Evolutionary conservation across 1,139 yeast species (phyloP).

Genomic region (Hyphopichia fennica): DNA sequence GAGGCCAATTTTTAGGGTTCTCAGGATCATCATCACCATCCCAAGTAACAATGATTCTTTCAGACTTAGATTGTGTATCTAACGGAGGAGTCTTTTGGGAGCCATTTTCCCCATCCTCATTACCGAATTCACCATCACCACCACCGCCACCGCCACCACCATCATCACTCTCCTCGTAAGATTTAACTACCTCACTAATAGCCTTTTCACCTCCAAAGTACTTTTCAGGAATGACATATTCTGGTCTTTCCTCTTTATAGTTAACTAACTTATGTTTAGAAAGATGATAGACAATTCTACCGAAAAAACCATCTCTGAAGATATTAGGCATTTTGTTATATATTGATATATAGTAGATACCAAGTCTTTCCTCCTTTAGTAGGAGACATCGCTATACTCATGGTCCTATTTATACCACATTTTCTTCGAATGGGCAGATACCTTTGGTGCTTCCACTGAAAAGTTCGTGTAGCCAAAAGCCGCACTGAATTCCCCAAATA

Average conservation of each 20-base stretch:
- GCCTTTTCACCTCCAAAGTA: constrained; percentile 13
- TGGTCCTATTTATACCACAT: too few relatives aligned
- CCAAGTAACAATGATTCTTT: constrained; percentile 29
- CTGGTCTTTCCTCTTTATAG: constrained; percentile 29
- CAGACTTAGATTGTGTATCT: background rate
- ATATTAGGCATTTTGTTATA: too few relatives aligned
- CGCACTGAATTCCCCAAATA: too few relatives aligned
- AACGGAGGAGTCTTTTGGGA: background rate
- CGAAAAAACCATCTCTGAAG: constrained; percentile 29
- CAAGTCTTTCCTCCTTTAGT: too few relatives aligned
- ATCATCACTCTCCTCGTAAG: background rate
- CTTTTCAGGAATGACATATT: constrained; percentile 31
- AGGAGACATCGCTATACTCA: too few relatives aligned
- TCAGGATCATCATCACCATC: constrained; percentile 24
- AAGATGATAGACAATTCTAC: constrained; percentile 26
- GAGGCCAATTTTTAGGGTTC: constrained; percentile 40
- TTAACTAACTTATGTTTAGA: constrained; percentile 24
- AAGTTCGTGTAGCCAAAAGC: too few relatives aligned
- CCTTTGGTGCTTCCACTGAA: too few relatives aligned
- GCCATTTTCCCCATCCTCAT: background rate
- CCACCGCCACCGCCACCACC: background rate
- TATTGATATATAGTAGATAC: too few relatives aligned
- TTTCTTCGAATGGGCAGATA: too few relatives aligned
- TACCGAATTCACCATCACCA: background rate
- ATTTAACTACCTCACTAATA: background rate